Evolutionary conservation across 305 asterid species (phyloP), one percentile per base, ranked within the genome.

Genomic region (Solanum aculeatissimum): DNA sequence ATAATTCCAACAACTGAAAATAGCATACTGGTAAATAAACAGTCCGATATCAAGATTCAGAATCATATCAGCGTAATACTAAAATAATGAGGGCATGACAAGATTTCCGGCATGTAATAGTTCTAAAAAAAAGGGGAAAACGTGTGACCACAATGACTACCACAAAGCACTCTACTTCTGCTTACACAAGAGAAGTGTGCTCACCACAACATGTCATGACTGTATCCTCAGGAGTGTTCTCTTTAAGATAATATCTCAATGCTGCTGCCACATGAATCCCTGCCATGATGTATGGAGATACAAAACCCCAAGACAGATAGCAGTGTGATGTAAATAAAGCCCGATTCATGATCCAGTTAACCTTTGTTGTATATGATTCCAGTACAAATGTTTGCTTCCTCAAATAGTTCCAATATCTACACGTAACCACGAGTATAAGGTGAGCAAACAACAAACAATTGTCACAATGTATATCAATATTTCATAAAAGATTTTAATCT

Each of bases 371-470:
- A 89, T 97, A 97, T 29, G 99, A 95, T 91, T 97, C 99, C 87
- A 97, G 87, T 82, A 97, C 99, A 87, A 97, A 97, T 70, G 99
- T 95, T 87, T 97, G 99, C 92, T 97, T 97, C 92, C 99, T 92
- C 91, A 97, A 90, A 89, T 97, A 97, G 90, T 97, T 97, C 99
- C 99, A 97, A 85, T 95, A 97, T 94, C 99, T 95, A 84, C 87
- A 90, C 25, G 80, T 62, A 78, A 81, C 51, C 66, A 85, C 85
- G 62, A 32, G 27, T 66, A 85, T 74, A 25, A 35, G 38, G 81
- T 13, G 21, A 29, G 53, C 65, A 45, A 63, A 63, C 47, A 49
- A 38, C 63, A 88, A 77, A 4, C 83, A 53, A 66, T 53, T 78
- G 12, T 32, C 68, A 78, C 29, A 78, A 70, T 19, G 63, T 53